A percentile compares a stretch with the other conserved stretches of the same genome.
phyloP scores from a whole-genome alignment of 2,329 filamentous ascomycete genomes.

The Phoma sp. region DNA sequence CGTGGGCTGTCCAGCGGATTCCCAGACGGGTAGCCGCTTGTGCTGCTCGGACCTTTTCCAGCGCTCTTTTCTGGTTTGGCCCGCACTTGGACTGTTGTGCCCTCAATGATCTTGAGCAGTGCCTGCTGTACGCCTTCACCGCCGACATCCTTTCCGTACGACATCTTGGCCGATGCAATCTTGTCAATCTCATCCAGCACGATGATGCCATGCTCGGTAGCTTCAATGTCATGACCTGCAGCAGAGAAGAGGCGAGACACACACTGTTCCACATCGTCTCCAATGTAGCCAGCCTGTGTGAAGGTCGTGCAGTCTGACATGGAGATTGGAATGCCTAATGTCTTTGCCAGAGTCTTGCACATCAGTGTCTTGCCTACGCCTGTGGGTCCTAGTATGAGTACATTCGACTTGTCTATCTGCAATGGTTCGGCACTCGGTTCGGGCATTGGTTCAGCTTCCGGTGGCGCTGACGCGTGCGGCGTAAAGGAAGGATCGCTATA shows the following conservation, averaged over 20 bases:
- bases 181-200: slow-evolving; percentile 98
- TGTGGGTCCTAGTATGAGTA: slow-evolving; percentile 88
- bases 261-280: slow-evolving; percentile 95
- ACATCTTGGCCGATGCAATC: slow-evolving; percentile 86
- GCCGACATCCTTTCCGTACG: slow-evolving; percentile 90
- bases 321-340: slow-evolving; percentile 93
- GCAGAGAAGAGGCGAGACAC: slow-evolving; percentile 90
- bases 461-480: slow-evolving; percentile 28
- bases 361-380: slow-evolving; percentile 98
- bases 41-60: slow-evolving; percentile 31
- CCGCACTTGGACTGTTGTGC: slow-evolving; percentile 89
- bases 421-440: slow-evolving; percentile 62
- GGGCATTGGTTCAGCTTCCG: slow-evolving; percentile 54
- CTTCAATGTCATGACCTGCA: slow-evolving; percentile 84
- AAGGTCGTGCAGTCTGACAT: slow-evolving; percentile 97
- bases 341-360: slow-evolving; percentile 86
- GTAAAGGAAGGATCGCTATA: slow-evolving; percentile 22
- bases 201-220: slow-evolving; percentile 90
- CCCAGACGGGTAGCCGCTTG: slow-evolving; percentile 19
- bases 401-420: slow-evolving; percentile 94
- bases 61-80: slow-evolving; percentile 76
- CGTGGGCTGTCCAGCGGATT: slow-evolving; percentile 31
- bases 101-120: slow-evolving; percentile 93
- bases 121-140: slow-evolving; percentile 98
- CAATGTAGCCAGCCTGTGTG: slow-evolving; percentile 96